Conservation (phyloP, 352 stramenopile genomes). For the Globisporangium acanthophoron region DNA sequence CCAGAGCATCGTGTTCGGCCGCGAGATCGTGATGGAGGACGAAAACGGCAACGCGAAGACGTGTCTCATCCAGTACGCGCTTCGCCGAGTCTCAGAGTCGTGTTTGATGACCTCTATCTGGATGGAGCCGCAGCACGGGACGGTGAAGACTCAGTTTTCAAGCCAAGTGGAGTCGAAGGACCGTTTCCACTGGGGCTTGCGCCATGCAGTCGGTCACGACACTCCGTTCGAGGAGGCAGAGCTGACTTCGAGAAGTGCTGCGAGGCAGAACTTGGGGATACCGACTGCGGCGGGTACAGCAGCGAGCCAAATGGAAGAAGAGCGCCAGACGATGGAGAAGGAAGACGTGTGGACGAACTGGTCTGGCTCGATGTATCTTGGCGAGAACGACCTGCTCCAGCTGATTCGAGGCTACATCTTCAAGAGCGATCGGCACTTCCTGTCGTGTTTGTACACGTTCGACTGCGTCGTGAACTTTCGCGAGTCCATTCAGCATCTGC, state of each 20-base stretch:
- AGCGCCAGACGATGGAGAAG: conserved; percentile 41
- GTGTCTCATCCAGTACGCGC: conserved; percentile 73
- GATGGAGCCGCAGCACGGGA: conserved; percentile 84
- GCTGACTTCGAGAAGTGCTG: neutral
- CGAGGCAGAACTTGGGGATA: conserved; percentile 1
- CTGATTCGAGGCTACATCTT: conserved; percentile 73
- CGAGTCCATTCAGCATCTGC: conserved; percentile 35
- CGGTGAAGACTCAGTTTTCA: conserved; percentile 53
- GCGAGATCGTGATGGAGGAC: conserved; percentile 82
- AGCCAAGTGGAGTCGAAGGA: conserved; percentile 37
- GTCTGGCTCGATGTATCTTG: conserved; percentile 42
- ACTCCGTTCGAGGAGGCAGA: conserved; percentile 40
- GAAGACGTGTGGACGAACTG: conserved; percentile 36
- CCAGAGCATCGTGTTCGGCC: conserved; percentile 73
- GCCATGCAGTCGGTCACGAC: conserved; percentile 67
- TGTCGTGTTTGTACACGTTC: conserved; percentile 82
- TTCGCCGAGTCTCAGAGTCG: conserved; percentile 65
- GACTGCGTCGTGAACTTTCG: conserved; percentile 61
- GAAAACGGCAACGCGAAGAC: conserved; percentile 69
- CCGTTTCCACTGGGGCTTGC: conserved; percentile 60
- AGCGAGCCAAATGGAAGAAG: conserved; percentile 16
- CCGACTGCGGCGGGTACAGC: conserved; percentile 1
- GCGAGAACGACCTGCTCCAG: conserved; percentile 65
- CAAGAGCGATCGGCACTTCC: conserved; percentile 69
- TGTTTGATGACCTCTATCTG: conserved; percentile 85